A percentile compares a stretch with the other conserved stretches of the same genome.
Evolutionary conservation across 2,329 filamentous ascomycete genomes (phyloP).

Genomic region (Pleoardoris graminearum): DNA sequence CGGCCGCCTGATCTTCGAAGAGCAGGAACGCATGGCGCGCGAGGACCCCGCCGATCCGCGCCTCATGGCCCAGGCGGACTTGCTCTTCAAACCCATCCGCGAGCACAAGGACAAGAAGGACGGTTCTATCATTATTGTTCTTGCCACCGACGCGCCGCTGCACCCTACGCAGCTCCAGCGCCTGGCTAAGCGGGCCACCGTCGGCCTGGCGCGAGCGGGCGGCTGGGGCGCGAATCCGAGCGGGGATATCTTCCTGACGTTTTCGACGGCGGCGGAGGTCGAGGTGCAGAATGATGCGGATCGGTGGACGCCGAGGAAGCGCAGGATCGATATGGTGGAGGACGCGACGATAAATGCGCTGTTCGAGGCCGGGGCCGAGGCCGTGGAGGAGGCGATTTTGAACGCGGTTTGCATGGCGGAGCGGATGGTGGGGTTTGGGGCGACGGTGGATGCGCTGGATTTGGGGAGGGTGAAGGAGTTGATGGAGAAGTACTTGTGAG

Average conservation of each 20-base stretch:
- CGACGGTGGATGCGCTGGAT: conserved; percentile 44
- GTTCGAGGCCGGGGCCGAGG: conserved; percentile 65
- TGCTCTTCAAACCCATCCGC: conserved; percentile 31
- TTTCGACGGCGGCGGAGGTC: conserved; percentile 63
- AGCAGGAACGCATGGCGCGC: conserved; percentile 46
- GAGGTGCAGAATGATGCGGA: conserved; percentile 48
- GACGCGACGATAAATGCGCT: conserved; percentile 64
- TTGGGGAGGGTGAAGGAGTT: conserved; percentile 41
- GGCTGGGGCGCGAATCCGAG: conserved; percentile 65
- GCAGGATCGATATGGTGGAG: conserved; percentile 56
- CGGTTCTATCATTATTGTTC: conserved; percentile 65
- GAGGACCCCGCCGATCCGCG: conserved; percentile 33
- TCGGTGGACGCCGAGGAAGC: conserved; percentile 45
- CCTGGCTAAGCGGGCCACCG: conserved; percentile 63
- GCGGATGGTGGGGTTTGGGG: conserved; percentile 60
- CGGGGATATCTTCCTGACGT: conserved; percentile 69
- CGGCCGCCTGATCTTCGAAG: conserved; percentile 59
- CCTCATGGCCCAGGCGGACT: conserved; percentile 31
- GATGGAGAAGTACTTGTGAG: conserved; percentile 41
- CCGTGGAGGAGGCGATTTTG: conserved; percentile 67
- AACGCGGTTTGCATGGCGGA: conserved; percentile 66
- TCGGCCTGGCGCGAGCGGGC: conserved; percentile 64
- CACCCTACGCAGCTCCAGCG: conserved; percentile 61
- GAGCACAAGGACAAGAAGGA: conserved; percentile 57
- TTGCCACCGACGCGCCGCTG: conserved; percentile 65